Percentiles rank a stretch among this genome's conserved stretches.
Evolutionary conservation across 345 rosid species (phyloP).

Genomic region (Turnera subulata): DNA sequence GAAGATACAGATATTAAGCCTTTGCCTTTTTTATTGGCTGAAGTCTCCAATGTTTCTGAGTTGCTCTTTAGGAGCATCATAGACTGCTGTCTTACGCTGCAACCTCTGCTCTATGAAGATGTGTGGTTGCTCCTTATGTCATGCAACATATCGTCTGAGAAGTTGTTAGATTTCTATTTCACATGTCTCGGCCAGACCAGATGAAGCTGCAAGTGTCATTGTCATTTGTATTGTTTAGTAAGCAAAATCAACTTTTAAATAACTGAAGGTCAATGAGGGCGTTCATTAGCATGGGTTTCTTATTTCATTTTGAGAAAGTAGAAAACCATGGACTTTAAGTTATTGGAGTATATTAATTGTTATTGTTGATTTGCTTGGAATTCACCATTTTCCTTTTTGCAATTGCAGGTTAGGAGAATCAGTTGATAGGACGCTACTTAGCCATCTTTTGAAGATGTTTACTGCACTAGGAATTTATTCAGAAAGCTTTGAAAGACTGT

Average conservation of each 20-base stretch:
- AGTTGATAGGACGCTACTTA: slow-evolving; percentile 79
- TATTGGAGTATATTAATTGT: too few relatives aligned
- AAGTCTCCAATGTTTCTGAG: too few relatives aligned
- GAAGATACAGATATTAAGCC: too few relatives aligned
- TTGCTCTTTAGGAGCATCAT: too few relatives aligned
- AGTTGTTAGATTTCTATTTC: not conserved
- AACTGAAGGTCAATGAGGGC: too few relatives aligned
- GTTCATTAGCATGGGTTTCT: too few relatives aligned
- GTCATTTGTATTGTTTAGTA: not conserved
- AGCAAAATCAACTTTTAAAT: too few relatives aligned
- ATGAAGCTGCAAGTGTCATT: too few relatives aligned
- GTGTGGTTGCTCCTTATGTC: not conserved
- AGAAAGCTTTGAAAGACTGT: slow-evolving; percentile 89
- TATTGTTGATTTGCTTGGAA: not conserved
- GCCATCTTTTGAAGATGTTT: slow-evolving; percentile 97
- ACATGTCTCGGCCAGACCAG: not conserved
- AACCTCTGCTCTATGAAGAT: not conserved
- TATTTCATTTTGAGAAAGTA: too few relatives aligned
- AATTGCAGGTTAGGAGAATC: slow-evolving; percentile 81
- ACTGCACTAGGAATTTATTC: slow-evolving; percentile 91
- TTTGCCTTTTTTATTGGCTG: too few relatives aligned
- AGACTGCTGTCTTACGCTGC: too few relatives aligned
- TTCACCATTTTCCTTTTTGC: slow-evolving; percentile 10
- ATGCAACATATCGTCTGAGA: not conserved
- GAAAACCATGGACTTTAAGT: too few relatives aligned